Evolutionary conservation across 1,284 basidiomycete genomes (phyloP).

Genomic region (Ustilago loliicola): DNA sequence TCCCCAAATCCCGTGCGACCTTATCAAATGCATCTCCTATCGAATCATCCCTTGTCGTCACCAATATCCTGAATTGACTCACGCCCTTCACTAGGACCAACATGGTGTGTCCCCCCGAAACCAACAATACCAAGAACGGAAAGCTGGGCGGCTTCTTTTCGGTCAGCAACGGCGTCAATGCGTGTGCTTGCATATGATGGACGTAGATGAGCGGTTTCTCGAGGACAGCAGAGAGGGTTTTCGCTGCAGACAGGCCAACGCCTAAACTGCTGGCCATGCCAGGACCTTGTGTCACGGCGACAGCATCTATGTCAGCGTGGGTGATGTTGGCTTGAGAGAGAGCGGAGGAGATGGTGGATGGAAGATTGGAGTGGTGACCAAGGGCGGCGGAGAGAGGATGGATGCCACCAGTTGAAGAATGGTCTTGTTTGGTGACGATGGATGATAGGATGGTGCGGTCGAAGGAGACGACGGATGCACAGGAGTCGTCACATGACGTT

Average conservation of each 20-base stretch:
- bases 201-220: slow-evolving; percentile 62
- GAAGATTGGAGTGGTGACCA: slow-evolving; percentile 57
- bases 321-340: slow-evolving; percentile 38
- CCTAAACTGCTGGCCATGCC: slow-evolving; percentile 65
- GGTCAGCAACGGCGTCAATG: slow-evolving; percentile 37
- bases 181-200: slow-evolving; percentile 67
- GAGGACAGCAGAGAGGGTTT: slow-evolving; percentile 58
- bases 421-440: slow-evolving; percentile 63
- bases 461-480: slow-evolving; percentile 60
- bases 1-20: slow-evolving; percentile 57
- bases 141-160: slow-evolving; percentile 53
- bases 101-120: slow-evolving; percentile 68
- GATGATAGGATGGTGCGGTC: slow-evolving; percentile 58
- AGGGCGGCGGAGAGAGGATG: slow-evolving; percentile 62
- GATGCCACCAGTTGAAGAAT: slow-evolving; percentile 62
- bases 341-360: slow-evolving; percentile 53
- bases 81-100: slow-evolving; percentile 58
- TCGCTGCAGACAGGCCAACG: slow-evolving; percentile 60
- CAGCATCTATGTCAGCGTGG: slow-evolving; percentile 56
- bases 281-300: slow-evolving; percentile 68
- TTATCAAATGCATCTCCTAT: slow-evolving; percentile 69
- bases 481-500: slow-evolving; percentile 69
- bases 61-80: slow-evolving; percentile 56
- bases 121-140: slow-evolving; percentile 66
- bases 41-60: slow-evolving; percentile 63